Evolutionary conservation across 2,329 filamentous ascomycete species (phyloP).

Genomic region (Zymoseptoria pseudotritici): DNA sequence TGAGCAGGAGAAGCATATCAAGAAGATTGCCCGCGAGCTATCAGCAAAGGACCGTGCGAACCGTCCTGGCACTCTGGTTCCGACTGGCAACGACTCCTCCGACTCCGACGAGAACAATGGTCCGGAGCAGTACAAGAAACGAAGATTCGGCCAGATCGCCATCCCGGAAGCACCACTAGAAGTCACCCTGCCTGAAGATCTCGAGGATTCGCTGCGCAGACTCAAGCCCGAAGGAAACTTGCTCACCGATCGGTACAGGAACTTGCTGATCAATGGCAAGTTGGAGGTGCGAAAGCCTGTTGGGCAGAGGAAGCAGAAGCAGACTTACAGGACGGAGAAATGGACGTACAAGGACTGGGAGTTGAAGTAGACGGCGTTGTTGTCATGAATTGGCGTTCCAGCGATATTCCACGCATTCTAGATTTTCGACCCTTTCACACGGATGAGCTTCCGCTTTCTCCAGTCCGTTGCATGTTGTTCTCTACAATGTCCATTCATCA

Average conservation of each 20-base stretch:
- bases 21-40: conserved; percentile 60
- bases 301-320: conserved; percentile 74
- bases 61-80: conserved; percentile 8
- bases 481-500: not conserved
- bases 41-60: conserved; percentile 49
- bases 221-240: conserved; percentile 91
- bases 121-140: conserved; percentile 36
- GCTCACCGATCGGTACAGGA: conserved; percentile 85
- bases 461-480: not conserved
- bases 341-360: conserved; percentile 96
- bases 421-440: not conserved
- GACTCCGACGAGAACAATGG: conserved; percentile 28
- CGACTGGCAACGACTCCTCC: conserved; percentile 8
- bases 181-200: conserved; percentile 43
- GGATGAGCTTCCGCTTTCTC: not conserved
- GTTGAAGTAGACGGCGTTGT: conserved; percentile 31
- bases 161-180: conserved; percentile 60
- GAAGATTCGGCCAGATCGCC: conserved; percentile 65
- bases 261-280: conserved; percentile 78
- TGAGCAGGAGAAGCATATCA: conserved; percentile 63
- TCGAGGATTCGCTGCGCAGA: conserved; percentile 43
- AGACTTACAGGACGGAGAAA: conserved; percentile 80
- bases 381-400: not conserved
- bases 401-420: not conserved
- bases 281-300: conserved; percentile 74